Evolutionary conservation across 306 rosid genomes (phyloP).

Genomic region (Trifolium subterraneum): DNA sequence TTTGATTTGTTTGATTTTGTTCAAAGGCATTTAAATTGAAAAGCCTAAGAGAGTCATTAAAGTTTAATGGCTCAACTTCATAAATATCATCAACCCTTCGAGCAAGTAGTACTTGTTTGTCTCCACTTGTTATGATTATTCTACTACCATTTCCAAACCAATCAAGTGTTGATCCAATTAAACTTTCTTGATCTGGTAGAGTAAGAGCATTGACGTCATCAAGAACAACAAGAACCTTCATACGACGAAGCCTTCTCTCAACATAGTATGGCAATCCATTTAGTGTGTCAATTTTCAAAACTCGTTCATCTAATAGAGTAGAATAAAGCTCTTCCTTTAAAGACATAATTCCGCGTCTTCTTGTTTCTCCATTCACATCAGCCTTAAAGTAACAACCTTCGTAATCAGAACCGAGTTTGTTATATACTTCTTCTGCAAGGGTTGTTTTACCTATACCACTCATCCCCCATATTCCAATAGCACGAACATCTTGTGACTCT

Average conservation of each 20-base stretch:
- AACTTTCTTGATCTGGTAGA: background rate
- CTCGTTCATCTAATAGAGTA: background rate
- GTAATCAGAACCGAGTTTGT: background rate
- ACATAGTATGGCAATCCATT: background rate
- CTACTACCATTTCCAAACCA: no score
- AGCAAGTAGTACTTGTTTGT: no score
- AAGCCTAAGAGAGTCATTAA: no score
- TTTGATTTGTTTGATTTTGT: no score
- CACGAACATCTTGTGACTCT: background rate
- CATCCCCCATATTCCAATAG: constrained; percentile 44
- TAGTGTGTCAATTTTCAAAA: background rate
- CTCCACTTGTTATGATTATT: no score
- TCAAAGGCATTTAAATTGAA: no score
- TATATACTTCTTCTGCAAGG: constrained; percentile 9
- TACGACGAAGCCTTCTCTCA: constrained; percentile 1
- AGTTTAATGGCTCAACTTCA: no score
- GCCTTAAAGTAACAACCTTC: constrained; percentile 25
- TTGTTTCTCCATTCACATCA: constrained; percentile 16
- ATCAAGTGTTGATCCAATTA: background rate
- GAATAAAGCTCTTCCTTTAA: constrained; percentile 23
- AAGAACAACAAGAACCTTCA: constrained; percentile 33
- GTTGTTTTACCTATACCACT: constrained; percentile 41
- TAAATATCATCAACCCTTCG: no score
- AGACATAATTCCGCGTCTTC: background rate
- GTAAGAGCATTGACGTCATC: constrained; percentile 33